A percentile compares a stretch with the other conserved stretches of the same genome.
phyloP scores from a whole-genome alignment of 345 rosid genomes.

The Eucalyptus sp. region DNA sequence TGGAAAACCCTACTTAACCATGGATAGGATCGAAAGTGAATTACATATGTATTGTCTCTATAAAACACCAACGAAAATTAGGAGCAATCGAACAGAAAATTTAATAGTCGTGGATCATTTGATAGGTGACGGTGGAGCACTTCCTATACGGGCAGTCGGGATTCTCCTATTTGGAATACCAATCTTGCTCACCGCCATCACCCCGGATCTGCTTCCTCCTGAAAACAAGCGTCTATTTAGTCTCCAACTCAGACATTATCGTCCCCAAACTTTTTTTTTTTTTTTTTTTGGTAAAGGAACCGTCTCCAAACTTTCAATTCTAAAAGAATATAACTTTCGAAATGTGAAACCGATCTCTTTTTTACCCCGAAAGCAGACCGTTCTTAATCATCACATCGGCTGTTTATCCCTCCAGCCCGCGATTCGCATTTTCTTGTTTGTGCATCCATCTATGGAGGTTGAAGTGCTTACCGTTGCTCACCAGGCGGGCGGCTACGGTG shows the following conservation, averaged over 20 bases:
- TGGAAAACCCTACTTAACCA: not conserved
- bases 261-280: not conserved
- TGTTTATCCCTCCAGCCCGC: not conserved
- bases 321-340: too few relatives aligned
- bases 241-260: not conserved
- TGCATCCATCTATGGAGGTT: not conserved
- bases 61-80: not conserved
- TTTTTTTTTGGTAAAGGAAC: too few relatives aligned
- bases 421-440: fast-evolving
- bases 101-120: too few relatives aligned
- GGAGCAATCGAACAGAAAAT: not conserved
- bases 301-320: too few relatives aligned
- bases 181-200: not conserved
- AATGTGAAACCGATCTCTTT: too few relatives aligned
- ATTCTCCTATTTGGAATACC: too few relatives aligned
- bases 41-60: fast-evolving
- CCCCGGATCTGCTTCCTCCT: not conserved
- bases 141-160: too few relatives aligned
- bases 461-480: not conserved
- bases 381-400: not conserved
- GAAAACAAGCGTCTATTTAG: not conserved
- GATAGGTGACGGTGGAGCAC: too few relatives aligned
- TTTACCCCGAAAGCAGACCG: not conserved
- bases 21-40: not conserved
- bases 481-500: fast-evolving